These are phyloP conservation scores for Gossypium ekmanianum DNA, from an alignment of 345 rosid genomes.

Conservation along the genomic window DNA sequence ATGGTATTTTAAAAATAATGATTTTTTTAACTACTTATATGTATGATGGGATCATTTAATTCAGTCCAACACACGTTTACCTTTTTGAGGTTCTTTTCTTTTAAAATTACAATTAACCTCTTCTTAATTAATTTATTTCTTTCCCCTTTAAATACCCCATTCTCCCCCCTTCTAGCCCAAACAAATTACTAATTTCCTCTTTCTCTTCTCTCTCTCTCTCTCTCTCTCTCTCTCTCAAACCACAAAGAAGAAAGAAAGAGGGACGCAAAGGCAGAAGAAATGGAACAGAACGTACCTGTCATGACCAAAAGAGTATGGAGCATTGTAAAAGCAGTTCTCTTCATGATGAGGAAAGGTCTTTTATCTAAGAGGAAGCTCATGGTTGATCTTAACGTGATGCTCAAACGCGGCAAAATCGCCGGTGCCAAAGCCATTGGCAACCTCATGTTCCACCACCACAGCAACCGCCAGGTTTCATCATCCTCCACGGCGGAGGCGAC, in stretches of 20 bases:
- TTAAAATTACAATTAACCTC: neutral
- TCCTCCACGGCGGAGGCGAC: slow-evolving; percentile 6
- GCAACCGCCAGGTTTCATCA: neutral
- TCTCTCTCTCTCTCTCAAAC: slow-evolving; percentile 7
- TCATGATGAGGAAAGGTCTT: slow-evolving; percentile 68
- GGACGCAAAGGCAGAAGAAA: neutral
- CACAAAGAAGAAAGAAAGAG: neutral
- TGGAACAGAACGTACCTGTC: slow-evolving; percentile 43
- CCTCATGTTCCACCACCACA: slow-evolving; percentile 57
- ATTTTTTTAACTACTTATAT: too few relatives aligned
- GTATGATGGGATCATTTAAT: neutral
- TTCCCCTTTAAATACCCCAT: slow-evolving; percentile 38
- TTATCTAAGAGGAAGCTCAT: slow-evolving; percentile 53
- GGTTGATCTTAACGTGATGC: slow-evolving; percentile 64
- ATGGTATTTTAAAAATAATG: too few relatives aligned
- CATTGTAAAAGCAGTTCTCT: slow-evolving; percentile 53
- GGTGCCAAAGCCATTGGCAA: slow-evolving; percentile 45
- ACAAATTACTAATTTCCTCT: slow-evolving; percentile 15
- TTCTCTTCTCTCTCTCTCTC: slow-evolving; percentile 10
- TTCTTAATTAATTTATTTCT: neutral
- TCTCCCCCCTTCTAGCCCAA: slow-evolving; percentile 20
- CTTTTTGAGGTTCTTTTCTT: too few relatives aligned
- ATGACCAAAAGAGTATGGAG: slow-evolving; percentile 57
- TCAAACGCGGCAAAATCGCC: slow-evolving; percentile 79
- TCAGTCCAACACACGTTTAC: too few relatives aligned